phyloP scores from a whole-genome alignment of 345 rosid genomes.

The Sapria himalayana region DNA sequence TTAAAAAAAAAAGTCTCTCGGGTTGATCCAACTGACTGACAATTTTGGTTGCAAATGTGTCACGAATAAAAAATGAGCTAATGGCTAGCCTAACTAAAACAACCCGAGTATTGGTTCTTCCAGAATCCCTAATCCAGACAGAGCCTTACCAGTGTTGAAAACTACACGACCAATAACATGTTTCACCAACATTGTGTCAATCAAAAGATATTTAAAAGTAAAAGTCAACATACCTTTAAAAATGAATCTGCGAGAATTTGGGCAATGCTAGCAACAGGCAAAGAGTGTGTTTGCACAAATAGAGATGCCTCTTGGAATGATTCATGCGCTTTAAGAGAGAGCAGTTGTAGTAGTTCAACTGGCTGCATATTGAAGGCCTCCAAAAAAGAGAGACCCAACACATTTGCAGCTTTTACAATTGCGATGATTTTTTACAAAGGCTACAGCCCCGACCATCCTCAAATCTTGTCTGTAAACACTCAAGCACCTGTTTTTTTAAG shows the following conservation, averaged over 20 bases:
- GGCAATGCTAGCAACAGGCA: constrained; percentile 74
- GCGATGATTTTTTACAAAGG: constrained; percentile 62
- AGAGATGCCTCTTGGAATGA: constrained; percentile 81
- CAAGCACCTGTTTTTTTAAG: constrained; percentile 53
- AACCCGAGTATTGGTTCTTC: too few species aligned
- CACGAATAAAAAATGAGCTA: too few species aligned
- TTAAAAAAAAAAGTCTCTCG: too few species aligned
- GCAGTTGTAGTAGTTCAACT: constrained; percentile 66
- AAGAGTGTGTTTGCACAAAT: constrained; percentile 63
- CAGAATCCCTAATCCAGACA: too few species aligned
- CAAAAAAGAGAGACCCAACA: constrained; percentile 56
- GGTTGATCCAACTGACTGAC: too few species aligned
- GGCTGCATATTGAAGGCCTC: constrained; percentile 92
- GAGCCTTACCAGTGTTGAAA: too few species aligned
- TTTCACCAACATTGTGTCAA: constrained; percentile 4
- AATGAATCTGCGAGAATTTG: constrained; percentile 96
- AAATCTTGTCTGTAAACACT: constrained; percentile 37
- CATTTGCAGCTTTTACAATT: constrained; percentile 68
- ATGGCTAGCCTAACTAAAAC: too few species aligned
- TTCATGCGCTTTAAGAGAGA: constrained; percentile 95
- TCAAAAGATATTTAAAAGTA: constrained; percentile 1
- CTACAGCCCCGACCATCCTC: constrained; percentile 81
- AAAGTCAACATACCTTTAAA: constrained; percentile 34
- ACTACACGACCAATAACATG: too few species aligned
- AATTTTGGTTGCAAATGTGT: too few species aligned